These are phyloP conservation scores for Ceratocystis albifundus DNA, from an alignment of 2,329 filamentous ascomycete species.

Conservation along the genomic window DNA sequence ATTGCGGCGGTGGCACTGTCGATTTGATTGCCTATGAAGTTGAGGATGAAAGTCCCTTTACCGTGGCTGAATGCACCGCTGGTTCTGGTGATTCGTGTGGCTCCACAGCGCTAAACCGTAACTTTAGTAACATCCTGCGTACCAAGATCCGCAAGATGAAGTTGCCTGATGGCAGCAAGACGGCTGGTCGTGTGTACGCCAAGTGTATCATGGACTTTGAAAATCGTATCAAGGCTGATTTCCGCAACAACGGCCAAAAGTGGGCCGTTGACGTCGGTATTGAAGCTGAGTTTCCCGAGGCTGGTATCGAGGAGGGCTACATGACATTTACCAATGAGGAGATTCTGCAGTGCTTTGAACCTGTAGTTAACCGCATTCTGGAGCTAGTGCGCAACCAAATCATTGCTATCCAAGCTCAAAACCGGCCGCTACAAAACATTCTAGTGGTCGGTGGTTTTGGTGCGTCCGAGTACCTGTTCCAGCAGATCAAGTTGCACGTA, in stretches of 20 bases:
- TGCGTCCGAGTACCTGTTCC: constrained; percentile 96
- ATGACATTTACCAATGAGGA: constrained; percentile 99
- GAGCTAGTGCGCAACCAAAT: constrained; percentile 97
- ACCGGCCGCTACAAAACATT: constrained; percentile 86
- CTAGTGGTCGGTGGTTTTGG: constrained; percentile 96
- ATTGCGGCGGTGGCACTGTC: constrained; percentile 95
- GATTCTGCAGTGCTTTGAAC: constrained; percentile 97
- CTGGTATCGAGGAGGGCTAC: constrained; percentile 95
- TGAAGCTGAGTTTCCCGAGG: constrained; percentile 94
- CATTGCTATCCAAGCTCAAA: constrained; percentile 96
- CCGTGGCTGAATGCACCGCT: constrained; percentile 91
- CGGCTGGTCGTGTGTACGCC: constrained; percentile 93
- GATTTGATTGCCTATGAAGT: constrained; percentile 99
- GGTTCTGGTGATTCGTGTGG: constrained; percentile 96
- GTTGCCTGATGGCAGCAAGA: constrained; percentile 89
- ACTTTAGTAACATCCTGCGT: constrained; percentile 94
- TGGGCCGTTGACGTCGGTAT: constrained; percentile 99
- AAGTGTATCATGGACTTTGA: constrained; percentile 99
- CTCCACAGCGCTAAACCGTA: constrained; percentile 93
- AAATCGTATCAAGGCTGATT: constrained; percentile 98
- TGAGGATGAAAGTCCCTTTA: constrained; percentile 94
- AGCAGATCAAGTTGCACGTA: constrained; percentile 97
- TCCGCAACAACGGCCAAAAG: constrained; percentile 97
- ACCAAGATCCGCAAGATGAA: constrained; percentile 99
- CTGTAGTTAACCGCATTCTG: constrained; percentile 91